Percentiles rank a stretch among this genome's conserved stretches.
phyloP scores from a whole-genome alignment of 2,329 filamentous ascomycete genomes.

The Paraphaeosphaeria minitans region DNA sequence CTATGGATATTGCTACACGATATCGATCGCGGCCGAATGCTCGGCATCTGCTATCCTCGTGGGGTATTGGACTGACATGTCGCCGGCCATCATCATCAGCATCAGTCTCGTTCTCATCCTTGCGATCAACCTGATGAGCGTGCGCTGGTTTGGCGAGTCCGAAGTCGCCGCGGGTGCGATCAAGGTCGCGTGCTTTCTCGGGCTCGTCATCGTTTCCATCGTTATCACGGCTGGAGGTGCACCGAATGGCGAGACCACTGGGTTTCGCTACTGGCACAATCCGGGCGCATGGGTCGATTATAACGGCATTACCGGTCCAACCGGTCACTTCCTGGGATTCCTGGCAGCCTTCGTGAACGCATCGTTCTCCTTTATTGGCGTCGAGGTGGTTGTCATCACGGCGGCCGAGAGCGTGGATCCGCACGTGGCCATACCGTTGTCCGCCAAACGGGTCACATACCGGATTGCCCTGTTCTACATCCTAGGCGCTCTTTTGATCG shows the following conservation, averaged over 20 bases:
- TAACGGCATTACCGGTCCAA: constrained; percentile 48
- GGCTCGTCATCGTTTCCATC: too few relatives aligned
- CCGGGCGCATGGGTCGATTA: constrained; percentile 58
- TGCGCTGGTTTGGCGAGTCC: too few relatives aligned
- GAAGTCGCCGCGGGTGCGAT: too few relatives aligned
- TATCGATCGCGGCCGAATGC: too few relatives aligned
- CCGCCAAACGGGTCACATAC: constrained; percentile 64
- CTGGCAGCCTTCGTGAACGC: constrained; percentile 57
- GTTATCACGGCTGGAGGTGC: too few relatives aligned
- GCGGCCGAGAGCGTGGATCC: constrained; percentile 64
- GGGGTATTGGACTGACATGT: too few relatives aligned
- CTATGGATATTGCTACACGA: too few relatives aligned
- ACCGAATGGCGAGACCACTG: constrained; percentile 26
- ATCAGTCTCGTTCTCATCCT: too few relatives aligned
- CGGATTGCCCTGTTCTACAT: constrained; percentile 68
- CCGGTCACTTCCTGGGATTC: constrained; percentile 58
- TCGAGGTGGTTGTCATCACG: constrained; percentile 54
- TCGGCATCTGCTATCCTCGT: too few relatives aligned
- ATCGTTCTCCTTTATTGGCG: constrained; percentile 62
- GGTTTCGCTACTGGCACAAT: constrained; percentile 64
- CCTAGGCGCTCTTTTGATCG: constrained; percentile 61
- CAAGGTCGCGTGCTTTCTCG: too few relatives aligned
- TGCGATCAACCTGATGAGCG: too few relatives aligned
- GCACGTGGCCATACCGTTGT: constrained; percentile 63
- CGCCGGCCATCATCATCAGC: too few relatives aligned